Evolutionary conservation across 2,329 filamentous ascomycete genomes (phyloP).

Genomic region (Trichoderma harzianum): DNA sequence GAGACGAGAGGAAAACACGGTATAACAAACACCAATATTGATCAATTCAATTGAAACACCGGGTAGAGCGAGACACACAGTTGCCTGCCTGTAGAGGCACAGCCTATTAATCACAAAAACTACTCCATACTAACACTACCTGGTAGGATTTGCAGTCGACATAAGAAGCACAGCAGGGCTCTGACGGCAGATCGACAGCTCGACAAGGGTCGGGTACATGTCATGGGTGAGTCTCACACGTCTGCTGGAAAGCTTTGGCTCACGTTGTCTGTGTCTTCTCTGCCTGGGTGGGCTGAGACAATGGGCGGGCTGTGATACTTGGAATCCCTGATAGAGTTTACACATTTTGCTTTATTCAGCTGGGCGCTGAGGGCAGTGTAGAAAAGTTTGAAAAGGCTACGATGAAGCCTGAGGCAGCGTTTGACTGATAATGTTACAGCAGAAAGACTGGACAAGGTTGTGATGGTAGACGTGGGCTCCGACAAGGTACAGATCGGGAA

Average conservation of each 20-base stretch:
- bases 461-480: not conserved
- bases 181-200: slow-evolving; percentile 10
- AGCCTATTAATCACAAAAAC: not conserved
- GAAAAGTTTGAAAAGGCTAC: not conserved
- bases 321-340: not conserved
- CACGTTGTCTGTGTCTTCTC: not conserved
- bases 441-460: not conserved
- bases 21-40: not conserved
- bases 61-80: not conserved
- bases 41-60: not conserved
- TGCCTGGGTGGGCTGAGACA: not conserved
- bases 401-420: not conserved
- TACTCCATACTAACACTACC: not conserved
- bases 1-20: no score
- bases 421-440: not conserved
- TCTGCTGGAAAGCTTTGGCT: not conserved
- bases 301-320: not conserved
- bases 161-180: not conserved
- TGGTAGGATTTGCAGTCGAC: not conserved
- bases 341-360: not conserved
- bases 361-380: not conserved
- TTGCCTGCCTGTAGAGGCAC: not conserved
- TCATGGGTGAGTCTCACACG: not conserved
- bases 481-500: slow-evolving; percentile 7
- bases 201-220: not conserved